phyloP scores from a whole-genome alignment of 2,329 filamentous ascomycete genomes.

The Colletotrichum incanum region DNA sequence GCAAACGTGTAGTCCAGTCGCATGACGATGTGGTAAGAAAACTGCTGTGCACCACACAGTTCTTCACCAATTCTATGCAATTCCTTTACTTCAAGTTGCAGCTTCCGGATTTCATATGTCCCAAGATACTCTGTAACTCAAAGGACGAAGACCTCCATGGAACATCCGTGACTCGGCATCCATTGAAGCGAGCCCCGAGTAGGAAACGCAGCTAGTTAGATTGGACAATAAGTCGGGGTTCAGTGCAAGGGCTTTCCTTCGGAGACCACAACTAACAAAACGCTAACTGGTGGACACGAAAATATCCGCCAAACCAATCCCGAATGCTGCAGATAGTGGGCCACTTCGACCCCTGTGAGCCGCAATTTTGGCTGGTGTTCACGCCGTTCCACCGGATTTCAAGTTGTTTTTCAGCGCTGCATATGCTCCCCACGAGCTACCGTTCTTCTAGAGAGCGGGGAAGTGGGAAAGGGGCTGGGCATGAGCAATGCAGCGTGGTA shows the following conservation, averaged over 20 bases:
- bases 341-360: background rate
- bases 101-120: background rate
- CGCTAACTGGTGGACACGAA: constrained; percentile 25
- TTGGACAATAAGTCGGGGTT: background rate
- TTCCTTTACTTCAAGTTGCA: background rate
- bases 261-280: too few relatives aligned
- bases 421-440: background rate
- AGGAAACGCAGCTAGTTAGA: background rate
- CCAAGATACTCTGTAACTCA: too few relatives aligned
- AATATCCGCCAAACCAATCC: constrained; percentile 3
- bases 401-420: background rate
- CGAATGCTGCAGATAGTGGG: background rate
- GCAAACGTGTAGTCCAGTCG: too few relatives aligned
- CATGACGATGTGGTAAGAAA: background rate
- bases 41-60: background rate
- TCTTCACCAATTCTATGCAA: too few relatives aligned
- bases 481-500: background rate
- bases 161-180: background rate
- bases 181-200: constrained; percentile 11
- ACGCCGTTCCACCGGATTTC: background rate
- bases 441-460: background rate
- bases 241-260: background rate
- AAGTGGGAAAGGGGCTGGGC: background rate
- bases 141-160: background rate
- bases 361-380: background rate